A percentile compares a stretch with the other conserved stretches of the same genome.
Conservation (phyloP, 2,329 filamentous ascomycete genomes). For the Penicillium frequentans region DNA sequence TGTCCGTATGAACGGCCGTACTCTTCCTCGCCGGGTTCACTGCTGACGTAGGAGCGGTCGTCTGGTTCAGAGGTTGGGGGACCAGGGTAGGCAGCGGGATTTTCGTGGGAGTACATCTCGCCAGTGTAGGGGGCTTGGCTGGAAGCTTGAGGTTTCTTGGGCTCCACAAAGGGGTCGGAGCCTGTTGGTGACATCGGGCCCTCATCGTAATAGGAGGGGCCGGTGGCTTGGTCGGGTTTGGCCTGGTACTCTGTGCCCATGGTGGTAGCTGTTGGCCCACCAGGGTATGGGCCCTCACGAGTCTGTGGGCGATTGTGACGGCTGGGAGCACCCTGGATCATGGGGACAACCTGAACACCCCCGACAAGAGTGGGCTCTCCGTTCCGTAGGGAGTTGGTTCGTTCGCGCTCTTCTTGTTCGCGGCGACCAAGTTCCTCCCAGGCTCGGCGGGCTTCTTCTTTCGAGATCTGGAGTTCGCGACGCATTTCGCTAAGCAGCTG, state of each 20-base stretch:
- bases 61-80: slow-evolving; percentile 48
- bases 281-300: slow-evolving; percentile 45
- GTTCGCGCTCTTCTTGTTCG: slow-evolving; percentile 89
- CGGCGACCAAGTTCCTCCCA: slow-evolving; percentile 96
- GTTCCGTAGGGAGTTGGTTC: slow-evolving; percentile 78
- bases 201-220: slow-evolving; percentile 53
- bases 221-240: slow-evolving; percentile 31
- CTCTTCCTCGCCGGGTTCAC: slow-evolving; percentile 68
- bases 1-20: slow-evolving; percentile 65
- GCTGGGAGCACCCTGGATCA: slow-evolving; percentile 70
- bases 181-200: slow-evolving; percentile 54
- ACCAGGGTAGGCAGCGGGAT: slow-evolving; percentile 30
- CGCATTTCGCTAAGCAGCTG: slow-evolving; percentile 86
- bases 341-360: slow-evolving; percentile 92
- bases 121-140: slow-evolving; percentile 27
- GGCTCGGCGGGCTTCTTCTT: slow-evolving; percentile 89
- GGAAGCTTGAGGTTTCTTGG: slow-evolving; percentile 26
- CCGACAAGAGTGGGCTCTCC: slow-evolving; percentile 87
- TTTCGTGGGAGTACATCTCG: slow-evolving; percentile 43
- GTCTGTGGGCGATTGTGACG: slow-evolving; percentile 51
- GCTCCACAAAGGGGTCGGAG: slow-evolving; percentile 63
- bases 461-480: slow-evolving; percentile 89
- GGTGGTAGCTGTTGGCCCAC: slow-evolving; percentile 32
- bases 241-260: slow-evolving; percentile 30
- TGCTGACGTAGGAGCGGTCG: slow-evolving; percentile 52